phyloP scores from a whole-genome alignment of 2,329 filamentous ascomycete genomes.

The Clarireedia homoeocarpa region DNA sequence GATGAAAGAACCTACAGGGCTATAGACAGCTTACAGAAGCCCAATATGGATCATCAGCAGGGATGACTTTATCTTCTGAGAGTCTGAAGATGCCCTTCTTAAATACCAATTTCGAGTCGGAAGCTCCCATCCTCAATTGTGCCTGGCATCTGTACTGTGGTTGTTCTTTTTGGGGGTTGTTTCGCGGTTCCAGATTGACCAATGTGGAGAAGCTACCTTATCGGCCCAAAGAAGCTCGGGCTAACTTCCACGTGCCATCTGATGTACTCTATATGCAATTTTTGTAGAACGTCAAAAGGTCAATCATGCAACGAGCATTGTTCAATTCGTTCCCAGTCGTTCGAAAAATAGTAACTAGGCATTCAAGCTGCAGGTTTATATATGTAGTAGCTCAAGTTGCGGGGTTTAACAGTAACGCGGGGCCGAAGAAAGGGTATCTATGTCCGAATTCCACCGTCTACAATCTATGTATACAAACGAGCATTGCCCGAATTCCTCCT shows the following conservation, averaged over 20 bases:
- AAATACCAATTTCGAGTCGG: constrained; percentile 97
- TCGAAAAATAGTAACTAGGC: too few species aligned
- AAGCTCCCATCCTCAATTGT: constrained; percentile 70
- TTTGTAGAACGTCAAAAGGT: neutral
- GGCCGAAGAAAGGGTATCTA: constrained; percentile 21
- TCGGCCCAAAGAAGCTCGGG: neutral
- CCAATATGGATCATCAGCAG: constrained; percentile 88
- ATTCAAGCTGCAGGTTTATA: neutral
- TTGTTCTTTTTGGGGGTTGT: constrained; percentile 5
- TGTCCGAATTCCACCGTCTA: constrained; percentile 13
- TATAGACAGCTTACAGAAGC: constrained; percentile 57
- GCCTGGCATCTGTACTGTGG: constrained; percentile 19
- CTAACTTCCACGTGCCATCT: constrained; percentile 6
- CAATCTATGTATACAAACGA: constrained; percentile 22
- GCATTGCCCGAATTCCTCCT: constrained; percentile 32
- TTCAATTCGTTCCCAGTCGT: too few species aligned
- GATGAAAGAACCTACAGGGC: neutral
- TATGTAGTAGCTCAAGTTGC: neutral
- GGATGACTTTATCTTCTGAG: constrained; percentile 83
- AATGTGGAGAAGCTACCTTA: neutral
- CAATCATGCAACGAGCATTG: neutral
- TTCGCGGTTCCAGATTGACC: constrained; percentile 7
- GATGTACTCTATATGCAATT: neutral
- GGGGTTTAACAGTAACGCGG: neutral
- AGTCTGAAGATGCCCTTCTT: constrained; percentile 97